Evolutionary conservation across 208 protist species (phyloP).

Genomic region (Trichomonas vaginalis): DNA sequence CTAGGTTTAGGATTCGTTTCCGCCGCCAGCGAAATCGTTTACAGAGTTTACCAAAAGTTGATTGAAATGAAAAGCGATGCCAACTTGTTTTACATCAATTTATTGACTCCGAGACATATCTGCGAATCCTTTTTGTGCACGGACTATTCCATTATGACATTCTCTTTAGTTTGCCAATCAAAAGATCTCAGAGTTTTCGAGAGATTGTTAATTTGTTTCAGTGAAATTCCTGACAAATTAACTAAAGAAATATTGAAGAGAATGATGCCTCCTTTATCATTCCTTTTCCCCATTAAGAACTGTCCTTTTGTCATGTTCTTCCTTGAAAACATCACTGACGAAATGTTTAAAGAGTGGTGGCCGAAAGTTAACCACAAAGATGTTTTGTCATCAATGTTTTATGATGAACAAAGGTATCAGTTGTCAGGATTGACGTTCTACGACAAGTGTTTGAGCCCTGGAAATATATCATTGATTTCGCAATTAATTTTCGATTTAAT

Average conservation of each 20-base stretch:
- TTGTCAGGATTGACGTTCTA: background rate
- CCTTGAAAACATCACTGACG: background rate
- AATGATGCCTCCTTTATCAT: background rate
- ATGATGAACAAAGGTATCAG: background rate
- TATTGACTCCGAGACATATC: background rate
- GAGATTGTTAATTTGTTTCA: background rate
- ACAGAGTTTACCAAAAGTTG: background rate
- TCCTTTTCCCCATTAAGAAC: background rate
- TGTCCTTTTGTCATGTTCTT: background rate
- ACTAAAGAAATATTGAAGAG: background rate
- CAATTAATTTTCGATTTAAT: background rate
- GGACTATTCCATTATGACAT: background rate
- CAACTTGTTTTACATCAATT: background rate
- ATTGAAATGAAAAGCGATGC: background rate
- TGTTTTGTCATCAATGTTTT: background rate
- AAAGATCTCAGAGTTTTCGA: background rate
- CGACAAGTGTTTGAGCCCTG: background rate
- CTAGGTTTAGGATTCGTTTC: background rate
- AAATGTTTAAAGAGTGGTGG: background rate
- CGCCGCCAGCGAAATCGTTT: background rate
- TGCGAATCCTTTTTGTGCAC: background rate
- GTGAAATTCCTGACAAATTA: background rate
- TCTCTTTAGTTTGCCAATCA: background rate
- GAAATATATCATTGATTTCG: background rate
- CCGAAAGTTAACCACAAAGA: background rate